phyloP scores from a whole-genome alignment of 805 yeast genomes.

The Metschnikowia colocasiae region DNA sequence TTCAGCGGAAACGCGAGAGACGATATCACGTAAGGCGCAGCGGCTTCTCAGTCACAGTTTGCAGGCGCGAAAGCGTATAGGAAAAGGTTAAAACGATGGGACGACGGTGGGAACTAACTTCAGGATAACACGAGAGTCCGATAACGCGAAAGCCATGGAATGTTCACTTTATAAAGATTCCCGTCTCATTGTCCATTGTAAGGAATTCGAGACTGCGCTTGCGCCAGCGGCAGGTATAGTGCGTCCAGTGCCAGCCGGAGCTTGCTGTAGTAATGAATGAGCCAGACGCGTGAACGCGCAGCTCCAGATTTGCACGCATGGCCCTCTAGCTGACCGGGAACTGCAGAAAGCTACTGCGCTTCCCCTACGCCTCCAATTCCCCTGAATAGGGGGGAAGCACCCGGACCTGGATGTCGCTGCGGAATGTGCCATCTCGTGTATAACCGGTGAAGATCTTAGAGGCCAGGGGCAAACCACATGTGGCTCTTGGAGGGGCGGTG shows the following conservation, averaged over 20 bases:
- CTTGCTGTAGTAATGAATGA: neutral
- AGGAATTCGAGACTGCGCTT: neutral
- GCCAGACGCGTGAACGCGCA: conserved; percentile 6
- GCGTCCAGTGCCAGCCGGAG: neutral
- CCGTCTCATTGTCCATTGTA: neutral
- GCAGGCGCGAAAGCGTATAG: conserved; percentile 3
- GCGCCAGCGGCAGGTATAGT: conserved; percentile 2
- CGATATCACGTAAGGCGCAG: conserved; percentile 5
- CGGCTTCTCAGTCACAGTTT: neutral
- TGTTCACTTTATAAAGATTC: neutral
- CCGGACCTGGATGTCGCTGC: neutral
- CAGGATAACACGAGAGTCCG: neutral
- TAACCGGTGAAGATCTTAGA: too few species aligned
- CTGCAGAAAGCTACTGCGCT: neutral
- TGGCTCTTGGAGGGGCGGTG: neutral
- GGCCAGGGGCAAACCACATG: neutral
- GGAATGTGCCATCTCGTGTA: neutral
- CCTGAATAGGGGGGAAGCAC: neutral
- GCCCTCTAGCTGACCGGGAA: neutral
- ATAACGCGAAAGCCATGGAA: neutral
- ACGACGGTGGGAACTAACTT: neutral
- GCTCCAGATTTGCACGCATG: conserved; percentile 5
- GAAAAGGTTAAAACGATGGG: neutral
- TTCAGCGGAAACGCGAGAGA: conserved; percentile 1
- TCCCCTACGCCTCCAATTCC: neutral